phyloP scores from a whole-genome alignment of 2,329 filamentous ascomycete genomes.

The Incumbomyces delicatus region DNA sequence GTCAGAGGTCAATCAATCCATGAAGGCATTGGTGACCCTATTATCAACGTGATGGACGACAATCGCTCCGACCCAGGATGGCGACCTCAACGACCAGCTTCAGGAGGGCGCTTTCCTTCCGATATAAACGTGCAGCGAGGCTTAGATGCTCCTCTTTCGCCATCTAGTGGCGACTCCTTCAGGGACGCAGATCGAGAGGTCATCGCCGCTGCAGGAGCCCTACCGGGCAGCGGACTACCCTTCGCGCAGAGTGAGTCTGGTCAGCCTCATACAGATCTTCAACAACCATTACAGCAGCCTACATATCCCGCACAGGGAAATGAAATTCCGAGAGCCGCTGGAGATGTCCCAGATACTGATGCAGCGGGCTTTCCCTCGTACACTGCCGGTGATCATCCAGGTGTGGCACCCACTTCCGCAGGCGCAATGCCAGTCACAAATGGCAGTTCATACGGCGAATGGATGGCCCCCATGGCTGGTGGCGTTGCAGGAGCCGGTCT shows the following conservation, averaged over 20 bases:
- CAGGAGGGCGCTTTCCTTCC: constrained; percentile 94
- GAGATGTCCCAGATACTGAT: neutral
- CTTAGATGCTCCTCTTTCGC: constrained; percentile 69
- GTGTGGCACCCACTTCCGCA: constrained; percentile 13
- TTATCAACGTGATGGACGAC: constrained; percentile 18
- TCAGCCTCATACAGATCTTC: constrained; percentile 16
- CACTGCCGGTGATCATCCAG: constrained; percentile 16
- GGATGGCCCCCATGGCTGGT: constrained; percentile 43
- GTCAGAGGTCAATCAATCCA: constrained; percentile 22
- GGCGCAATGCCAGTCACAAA: constrained; percentile 11
- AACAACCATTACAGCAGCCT: too few relatives aligned
- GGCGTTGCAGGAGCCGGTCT: constrained; percentile 14
- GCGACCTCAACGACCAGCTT: constrained; percentile 57
- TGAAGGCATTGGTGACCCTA: constrained; percentile 28
- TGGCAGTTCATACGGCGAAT: constrained; percentile 40
- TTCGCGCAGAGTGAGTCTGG: constrained; percentile 9
- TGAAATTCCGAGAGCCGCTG: too few relatives aligned
- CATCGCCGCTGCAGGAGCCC: constrained; percentile 48
- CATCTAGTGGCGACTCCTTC: constrained; percentile 72
- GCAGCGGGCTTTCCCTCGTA: constrained; percentile 6
- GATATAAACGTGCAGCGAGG: constrained; percentile 81
- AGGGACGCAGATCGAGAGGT: constrained; percentile 48
- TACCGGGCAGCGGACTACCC: constrained; percentile 39
- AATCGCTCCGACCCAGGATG: constrained; percentile 25
- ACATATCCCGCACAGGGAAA: too few relatives aligned